Conservation (phyloP, 1,284 basidiomycete species). For the Ceratobasidium sp. region DNA sequence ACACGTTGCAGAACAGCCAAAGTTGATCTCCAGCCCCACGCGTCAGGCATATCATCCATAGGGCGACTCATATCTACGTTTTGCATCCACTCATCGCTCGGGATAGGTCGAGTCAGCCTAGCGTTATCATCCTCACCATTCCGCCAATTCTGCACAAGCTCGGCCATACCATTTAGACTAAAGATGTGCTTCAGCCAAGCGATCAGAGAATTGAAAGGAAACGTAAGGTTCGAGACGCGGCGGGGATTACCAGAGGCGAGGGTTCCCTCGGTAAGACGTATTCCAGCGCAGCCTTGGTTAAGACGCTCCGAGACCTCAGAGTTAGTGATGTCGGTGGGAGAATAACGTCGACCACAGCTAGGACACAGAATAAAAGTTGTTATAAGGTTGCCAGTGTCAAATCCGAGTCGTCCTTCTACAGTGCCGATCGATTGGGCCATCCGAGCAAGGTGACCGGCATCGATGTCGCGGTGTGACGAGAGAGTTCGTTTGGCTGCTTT, state of each 20-base stretch:
- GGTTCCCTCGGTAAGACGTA: neutral
- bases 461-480: neutral
- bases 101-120: neutral
- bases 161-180: constrained; percentile 1
- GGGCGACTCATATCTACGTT: constrained; percentile 1
- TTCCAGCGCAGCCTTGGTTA: neutral
- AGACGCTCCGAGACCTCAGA: neutral
- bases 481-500: neutral
- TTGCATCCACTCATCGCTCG: constrained; percentile 18
- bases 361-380: constrained; percentile 13
- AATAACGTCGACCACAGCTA: neutral
- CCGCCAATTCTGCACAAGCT: constrained; percentile 16
- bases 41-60: constrained; percentile 3
- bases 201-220: constrained; percentile 8
- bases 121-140: neutral
- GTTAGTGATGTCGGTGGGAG: neutral
- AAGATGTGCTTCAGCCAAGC: constrained; percentile 13
- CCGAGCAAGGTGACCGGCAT: neutral
- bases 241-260: neutral
- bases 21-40: constrained; percentile 19
- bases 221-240: neutral
- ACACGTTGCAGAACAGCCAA: neutral
- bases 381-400: neutral
- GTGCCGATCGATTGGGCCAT: constrained; percentile 25
- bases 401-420: constrained; percentile 1